These are phyloP conservation scores for Pleurotus djamor DNA, from an alignment of 768 basidiomycete species.

Conservation along the genomic window DNA sequence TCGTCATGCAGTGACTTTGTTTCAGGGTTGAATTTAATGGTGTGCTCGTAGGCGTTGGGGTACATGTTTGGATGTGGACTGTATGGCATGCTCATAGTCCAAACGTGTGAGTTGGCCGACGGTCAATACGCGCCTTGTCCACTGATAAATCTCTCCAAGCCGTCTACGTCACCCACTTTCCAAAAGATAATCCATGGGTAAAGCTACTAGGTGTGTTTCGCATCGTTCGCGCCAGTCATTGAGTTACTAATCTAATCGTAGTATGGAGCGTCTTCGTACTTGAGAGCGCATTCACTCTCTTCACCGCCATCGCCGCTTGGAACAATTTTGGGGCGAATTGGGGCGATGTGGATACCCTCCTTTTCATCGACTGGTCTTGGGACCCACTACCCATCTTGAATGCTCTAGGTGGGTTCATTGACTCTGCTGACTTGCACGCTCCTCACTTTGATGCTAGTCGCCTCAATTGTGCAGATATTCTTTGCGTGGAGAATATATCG, in stretches of 20 bases:
- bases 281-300: constrained; percentile 14
- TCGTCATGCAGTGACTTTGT: not conserved
- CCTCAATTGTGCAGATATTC: constrained; percentile 13
- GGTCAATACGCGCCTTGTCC: not conserved
- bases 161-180: constrained; percentile 13
- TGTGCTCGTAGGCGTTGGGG: constrained; percentile 11
- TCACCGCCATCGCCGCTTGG: constrained; percentile 16
- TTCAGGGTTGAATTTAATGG: not conserved
- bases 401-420: not conserved
- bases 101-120: constrained; percentile 13
- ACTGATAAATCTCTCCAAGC: constrained; percentile 2
- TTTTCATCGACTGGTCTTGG: constrained; percentile 14
- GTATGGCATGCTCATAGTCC: constrained; percentile 17
- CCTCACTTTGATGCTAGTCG: constrained; percentile 2
- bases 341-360: constrained; percentile 13
- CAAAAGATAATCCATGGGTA: constrained; percentile 10
- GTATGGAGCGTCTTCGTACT: constrained; percentile 16
- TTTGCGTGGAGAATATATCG: constrained; percentile 11
- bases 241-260: not conserved
- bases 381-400: constrained; percentile 6
- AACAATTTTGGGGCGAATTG: constrained; percentile 13
- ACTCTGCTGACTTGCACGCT: too few relatives aligned
- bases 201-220: constrained; percentile 10
- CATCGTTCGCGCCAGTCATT: not conserved
- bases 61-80: constrained; percentile 16